Conservation (phyloP, 140 eudicot genomes). For the Senecio squalidus region DNA sequence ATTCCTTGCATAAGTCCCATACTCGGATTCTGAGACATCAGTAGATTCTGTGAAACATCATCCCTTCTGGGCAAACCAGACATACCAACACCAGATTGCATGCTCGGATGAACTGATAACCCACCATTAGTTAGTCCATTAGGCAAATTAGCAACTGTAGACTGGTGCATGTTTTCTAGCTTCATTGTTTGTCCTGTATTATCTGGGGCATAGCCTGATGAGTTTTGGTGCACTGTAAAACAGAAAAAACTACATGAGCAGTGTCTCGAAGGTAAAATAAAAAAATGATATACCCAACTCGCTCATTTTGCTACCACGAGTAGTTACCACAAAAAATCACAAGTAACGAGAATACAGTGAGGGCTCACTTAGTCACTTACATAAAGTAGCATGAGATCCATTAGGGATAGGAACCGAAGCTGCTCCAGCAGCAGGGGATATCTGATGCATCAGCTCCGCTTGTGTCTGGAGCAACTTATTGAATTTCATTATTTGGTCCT, state of each 20-base stretch:
- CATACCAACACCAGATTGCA: conserved; percentile 50
- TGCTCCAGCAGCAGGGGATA: conserved; percentile 37
- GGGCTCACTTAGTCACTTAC: too few relatives aligned
- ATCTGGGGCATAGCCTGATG: conserved; percentile 38
- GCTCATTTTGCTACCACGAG: too few relatives aligned
- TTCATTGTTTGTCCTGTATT: conserved; percentile 35
- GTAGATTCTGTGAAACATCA: conserved; percentile 39
- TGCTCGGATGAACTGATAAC: conserved; percentile 41
- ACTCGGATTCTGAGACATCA: conserved; percentile 50
- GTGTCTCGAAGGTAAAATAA: not conserved
- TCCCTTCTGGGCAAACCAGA: conserved; percentile 41
- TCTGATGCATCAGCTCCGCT: conserved; percentile 63
- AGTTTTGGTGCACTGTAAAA: conserved; percentile 53
- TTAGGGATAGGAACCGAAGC: conserved; percentile 49
- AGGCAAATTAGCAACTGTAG: conserved; percentile 29
- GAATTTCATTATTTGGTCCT: conserved; percentile 72
- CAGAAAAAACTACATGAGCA: not conserved
- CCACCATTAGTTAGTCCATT: conserved; percentile 44
- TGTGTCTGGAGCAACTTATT: conserved; percentile 71
- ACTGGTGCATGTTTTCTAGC: too few relatives aligned
- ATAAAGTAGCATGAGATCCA: conserved; percentile 53
- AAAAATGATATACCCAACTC: too few relatives aligned
- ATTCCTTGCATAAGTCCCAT: conserved; percentile 59
- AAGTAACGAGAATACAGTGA: too few relatives aligned
- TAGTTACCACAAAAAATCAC: too few relatives aligned